Evolutionary conservation across 1,284 basidiomycete genomes (phyloP), one percentile per base, ranked within the genome.

Genomic region (Fomitopsis pinicola): DNA sequence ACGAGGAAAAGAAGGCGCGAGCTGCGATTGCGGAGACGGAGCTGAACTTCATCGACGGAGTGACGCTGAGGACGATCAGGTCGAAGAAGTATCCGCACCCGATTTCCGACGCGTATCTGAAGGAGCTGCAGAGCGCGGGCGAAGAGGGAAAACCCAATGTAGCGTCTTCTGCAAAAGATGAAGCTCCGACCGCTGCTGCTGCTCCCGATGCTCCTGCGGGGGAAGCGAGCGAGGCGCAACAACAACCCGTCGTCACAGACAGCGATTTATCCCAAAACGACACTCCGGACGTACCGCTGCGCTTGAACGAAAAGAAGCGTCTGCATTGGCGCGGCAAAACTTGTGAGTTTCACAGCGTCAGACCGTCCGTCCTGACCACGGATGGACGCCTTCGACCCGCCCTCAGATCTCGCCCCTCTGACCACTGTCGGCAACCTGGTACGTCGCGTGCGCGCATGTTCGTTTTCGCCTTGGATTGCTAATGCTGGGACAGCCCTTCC

Each of bases 391-490:
- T 52, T 3, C 45, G 26, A 28, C 50, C 42, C 17, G 7, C 44
- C 56, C 35, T 62, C 59, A 92, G 90, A 98, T 76, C 85, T 97
- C 1, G 96, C 96, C 0, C 96, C 97, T 0, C 78, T 99, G 10
- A 98, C 97, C 0, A 99, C 96, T 0, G 95, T 97, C 33, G 96
- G 97, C 33, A 98, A 98, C 69, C 74, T 98, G 69, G 93, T 93
- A 72, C 55, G 87, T 76, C 6, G 8, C 42, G 15, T 9, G 5
- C 35, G 2, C 33, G 15, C 6, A 4, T 15, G 12, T 42, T 19
- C 2, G 17, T 6, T 28, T 3, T 6, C 19, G 19, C 22, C 52
- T 4, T 22, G 26, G 14, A 42, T 28, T 15, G 44, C 28, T 12
- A 7, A 15, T n/a, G 7, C 12, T 8, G 14, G 26, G 44, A 8